Evolutionary conservation across 1,284 basidiomycete species (phyloP).

Genomic region (Phaffia rhodozyma): DNA sequence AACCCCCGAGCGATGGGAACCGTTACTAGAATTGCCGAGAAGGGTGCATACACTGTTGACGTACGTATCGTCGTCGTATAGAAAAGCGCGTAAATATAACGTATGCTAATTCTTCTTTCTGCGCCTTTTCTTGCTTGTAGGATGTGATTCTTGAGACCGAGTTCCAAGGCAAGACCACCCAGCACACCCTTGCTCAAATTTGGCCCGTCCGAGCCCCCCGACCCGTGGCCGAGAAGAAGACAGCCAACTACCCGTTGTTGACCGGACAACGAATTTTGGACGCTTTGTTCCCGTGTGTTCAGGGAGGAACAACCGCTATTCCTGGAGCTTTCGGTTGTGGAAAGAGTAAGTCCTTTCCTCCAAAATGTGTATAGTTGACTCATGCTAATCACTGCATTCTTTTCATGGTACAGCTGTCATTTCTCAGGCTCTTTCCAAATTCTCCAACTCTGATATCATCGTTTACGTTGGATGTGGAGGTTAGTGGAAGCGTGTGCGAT

Average conservation of each 20-base stretch:
- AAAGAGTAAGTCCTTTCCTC: constrained; percentile 8
- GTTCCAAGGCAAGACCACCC: constrained; percentile 86
- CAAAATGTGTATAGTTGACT: not conserved
- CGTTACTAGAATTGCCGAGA: constrained; percentile 85
- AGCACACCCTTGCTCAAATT: constrained; percentile 92
- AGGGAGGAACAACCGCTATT: constrained; percentile 97
- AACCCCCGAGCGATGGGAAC: constrained; percentile 87
- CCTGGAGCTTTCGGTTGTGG: constrained; percentile 94
- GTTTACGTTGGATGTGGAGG: constrained; percentile 95
- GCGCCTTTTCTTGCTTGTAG: constrained; percentile 37
- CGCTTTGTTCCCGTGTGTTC: constrained; percentile 96
- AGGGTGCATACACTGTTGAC: constrained; percentile 84
- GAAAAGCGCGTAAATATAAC: not conserved
- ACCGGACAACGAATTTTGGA: constrained; percentile 97
- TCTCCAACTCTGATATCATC: constrained; percentile 98
- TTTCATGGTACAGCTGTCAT: constrained; percentile 23
- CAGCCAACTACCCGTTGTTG: constrained; percentile 79
- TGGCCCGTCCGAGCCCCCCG: constrained; percentile 99
- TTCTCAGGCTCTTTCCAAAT: constrained; percentile 84
- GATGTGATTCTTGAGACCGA: constrained; percentile 95
- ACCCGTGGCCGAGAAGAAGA: constrained; percentile 87
- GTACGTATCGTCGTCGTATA: constrained; percentile 41
- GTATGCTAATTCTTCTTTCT: not conserved
- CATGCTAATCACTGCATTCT: not conserved
- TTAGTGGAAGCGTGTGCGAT: constrained; percentile 7